These are phyloP conservation scores for Globisporangium nagaii DNA, from an alignment of 352 stramenopile genomes.

Conservation along the genomic window DNA sequence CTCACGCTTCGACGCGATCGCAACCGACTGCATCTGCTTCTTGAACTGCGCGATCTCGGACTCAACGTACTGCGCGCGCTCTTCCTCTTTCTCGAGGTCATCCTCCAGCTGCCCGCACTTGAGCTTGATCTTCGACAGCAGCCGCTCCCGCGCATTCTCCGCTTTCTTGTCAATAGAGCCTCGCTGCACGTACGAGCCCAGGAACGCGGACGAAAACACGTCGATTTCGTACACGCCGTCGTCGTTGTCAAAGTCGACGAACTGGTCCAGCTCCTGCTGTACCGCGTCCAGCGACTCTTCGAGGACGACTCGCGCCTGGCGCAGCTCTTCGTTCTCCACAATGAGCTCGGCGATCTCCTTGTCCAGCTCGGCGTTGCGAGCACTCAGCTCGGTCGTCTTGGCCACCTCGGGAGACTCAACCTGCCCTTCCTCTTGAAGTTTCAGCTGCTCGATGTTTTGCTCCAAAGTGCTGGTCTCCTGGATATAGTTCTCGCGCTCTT, in stretches of 20 bases:
- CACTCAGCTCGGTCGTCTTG: conserved; percentile 46
- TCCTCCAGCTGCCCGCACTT: conserved; percentile 47
- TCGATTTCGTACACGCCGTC: conserved; percentile 44
- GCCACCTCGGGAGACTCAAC: conserved; percentile 63
- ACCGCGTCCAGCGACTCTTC: conserved; percentile 52
- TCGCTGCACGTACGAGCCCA: conserved; percentile 50
- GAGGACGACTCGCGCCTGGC: conserved; percentile 34
- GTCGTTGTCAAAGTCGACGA: conserved; percentile 52
- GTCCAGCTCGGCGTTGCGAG: conserved; percentile 47
- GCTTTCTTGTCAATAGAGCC: conserved; percentile 59
- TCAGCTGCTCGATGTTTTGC: conserved; percentile 57
- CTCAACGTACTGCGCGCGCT: conserved; percentile 42
- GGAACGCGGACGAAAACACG: conserved; percentile 64
- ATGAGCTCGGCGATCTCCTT: conserved; percentile 73
- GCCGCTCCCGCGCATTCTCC: conserved; percentile 47
- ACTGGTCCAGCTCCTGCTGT: conserved; percentile 62
- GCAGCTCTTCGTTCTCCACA: conserved; percentile 63
- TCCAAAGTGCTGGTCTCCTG: conserved; percentile 48
- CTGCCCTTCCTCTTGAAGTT: conserved; percentile 41
- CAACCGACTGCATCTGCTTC: conserved; percentile 57
- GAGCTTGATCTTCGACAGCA: conserved; percentile 54
- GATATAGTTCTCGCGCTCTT: conserved; percentile 52
- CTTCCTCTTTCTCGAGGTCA: conserved; percentile 57
- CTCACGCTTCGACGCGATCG: conserved; percentile 59
- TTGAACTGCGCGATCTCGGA: conserved; percentile 65